Evolutionary conservation across 2,329 filamentous ascomycete genomes (phyloP).

Genomic region (Exserohilum turcica): DNA sequence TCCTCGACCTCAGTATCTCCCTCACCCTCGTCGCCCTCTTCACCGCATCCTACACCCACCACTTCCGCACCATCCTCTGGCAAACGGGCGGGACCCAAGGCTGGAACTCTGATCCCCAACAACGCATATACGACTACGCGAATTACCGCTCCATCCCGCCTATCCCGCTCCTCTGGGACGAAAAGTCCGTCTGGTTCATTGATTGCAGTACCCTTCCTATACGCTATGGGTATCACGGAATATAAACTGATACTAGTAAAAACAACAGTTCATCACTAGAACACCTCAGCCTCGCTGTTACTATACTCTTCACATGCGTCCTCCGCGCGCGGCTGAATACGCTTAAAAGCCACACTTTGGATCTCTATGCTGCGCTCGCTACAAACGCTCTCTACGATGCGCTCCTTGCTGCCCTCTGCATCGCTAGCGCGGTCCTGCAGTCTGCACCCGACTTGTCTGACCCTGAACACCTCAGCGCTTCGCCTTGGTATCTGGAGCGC

Average conservation of each 20-base stretch:
- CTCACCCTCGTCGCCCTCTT: constrained; percentile 15
- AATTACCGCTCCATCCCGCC: constrained; percentile 20
- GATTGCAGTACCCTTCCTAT: too few relatives aligned
- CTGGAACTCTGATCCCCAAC: constrained; percentile 26
- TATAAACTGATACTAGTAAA: too few relatives aligned
- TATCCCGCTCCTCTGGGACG: constrained; percentile 27
- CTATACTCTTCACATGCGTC: constrained; percentile 19
- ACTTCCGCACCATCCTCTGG: constrained; percentile 16
- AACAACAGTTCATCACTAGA: constrained; percentile 14
- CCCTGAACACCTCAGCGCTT: constrained; percentile 15
- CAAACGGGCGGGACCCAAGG: constrained; percentile 18
- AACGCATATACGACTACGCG: constrained; percentile 24
- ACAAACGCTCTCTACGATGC: constrained; percentile 26
- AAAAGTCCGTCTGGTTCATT: constrained; percentile 13
- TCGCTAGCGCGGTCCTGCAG: constrained; percentile 17
- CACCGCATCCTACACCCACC: constrained; percentile 14
- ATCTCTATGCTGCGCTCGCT: constrained; percentile 10
- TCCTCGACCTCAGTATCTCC: constrained; percentile 13
- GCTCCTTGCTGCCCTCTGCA: constrained; percentile 22
- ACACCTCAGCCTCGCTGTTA: constrained; percentile 14
- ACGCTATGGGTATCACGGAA: too few relatives aligned
- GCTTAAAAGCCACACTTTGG: constrained; percentile 8
- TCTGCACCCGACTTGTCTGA: constrained; percentile 20
- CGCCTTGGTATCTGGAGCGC: constrained; percentile 28
- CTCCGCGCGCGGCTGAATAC: constrained; percentile 18